Base-by-base conservation (phyloP, 306 rosid genomes). In the Dryas alaskensis region DNA sequence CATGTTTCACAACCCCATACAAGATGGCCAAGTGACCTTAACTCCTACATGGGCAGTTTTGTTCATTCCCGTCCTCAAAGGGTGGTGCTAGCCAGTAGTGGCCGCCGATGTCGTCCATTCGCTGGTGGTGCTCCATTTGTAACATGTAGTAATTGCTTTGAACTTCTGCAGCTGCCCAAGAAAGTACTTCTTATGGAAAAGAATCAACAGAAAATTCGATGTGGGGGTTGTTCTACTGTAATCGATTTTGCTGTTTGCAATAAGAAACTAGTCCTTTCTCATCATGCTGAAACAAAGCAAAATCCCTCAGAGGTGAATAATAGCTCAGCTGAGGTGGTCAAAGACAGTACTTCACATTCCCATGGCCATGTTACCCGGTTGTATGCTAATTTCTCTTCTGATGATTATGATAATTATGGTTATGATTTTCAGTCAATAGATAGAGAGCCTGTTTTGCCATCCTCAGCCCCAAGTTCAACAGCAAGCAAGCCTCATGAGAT, bases 81-180 rank as follows among this genome's bases (percentile, higher is more conserved):
- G 87, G 83, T 75, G 27, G 77, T 77, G 80, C 74, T 86, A 45
- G 75, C 84, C 25, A 72, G 77, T 73, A 81, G 87, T 76, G 77
- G 80, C 31, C 81, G 76, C 57, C 91, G 65, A 49, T 87, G 88
- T 73, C 84, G 70, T 68, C 98, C 99, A 63, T 63, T 95, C 50
- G 89, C 92, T 16, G 92, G 96, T 52, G 99, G 98, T 73, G 90
- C 99, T 69, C 99, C 99, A 44, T 95, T 95, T 83, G 73, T 95
- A 51, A 78, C 97, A 11, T 95, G 99, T 65, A 69, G 73, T 74
- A 90, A 81, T 77, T 95, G 99, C 86, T 92, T 83, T 78, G 97
- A 88, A 82, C 67, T 95, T 76, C 85, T 95, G 71, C 91, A 89
- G 80, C 91, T 95, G 55, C 93, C 99, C 78, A 92, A 81, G 79